Conservation (phyloP, 2,329 filamentous ascomycete species). For the Pseudogymnoascus sp. region DNA sequence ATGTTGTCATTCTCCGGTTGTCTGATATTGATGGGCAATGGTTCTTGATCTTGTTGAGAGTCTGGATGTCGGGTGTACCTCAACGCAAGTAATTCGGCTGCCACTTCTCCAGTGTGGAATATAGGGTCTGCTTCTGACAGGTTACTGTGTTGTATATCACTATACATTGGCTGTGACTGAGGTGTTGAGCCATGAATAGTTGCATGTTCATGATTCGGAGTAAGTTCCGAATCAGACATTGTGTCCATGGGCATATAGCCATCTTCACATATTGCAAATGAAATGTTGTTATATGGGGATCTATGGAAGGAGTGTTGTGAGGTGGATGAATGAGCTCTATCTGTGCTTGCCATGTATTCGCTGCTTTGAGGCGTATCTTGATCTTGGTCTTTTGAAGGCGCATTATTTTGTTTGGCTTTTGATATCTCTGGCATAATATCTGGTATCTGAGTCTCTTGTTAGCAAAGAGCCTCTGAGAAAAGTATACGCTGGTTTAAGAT, state of each 20-base stretch:
- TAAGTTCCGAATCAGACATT: not conserved
- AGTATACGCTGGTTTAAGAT: not conserved
- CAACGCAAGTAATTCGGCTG: slow-evolving; percentile 16
- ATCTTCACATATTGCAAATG: slow-evolving; percentile 1
- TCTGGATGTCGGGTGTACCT: slow-evolving; percentile 12
- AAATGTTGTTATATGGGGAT: not conserved
- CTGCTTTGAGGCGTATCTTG: not conserved
- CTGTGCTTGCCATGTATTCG: not conserved
- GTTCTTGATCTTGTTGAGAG: not conserved
- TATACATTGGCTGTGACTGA: not conserved
- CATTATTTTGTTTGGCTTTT: slow-evolving; percentile 4
- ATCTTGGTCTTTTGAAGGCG: not conserved
- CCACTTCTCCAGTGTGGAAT: slow-evolving; percentile 15
- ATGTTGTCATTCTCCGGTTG: not conserved
- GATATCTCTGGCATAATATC: slow-evolving; percentile 15
- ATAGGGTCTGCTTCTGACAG: slow-evolving; percentile 3
- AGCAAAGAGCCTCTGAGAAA: not conserved
- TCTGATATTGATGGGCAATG: not conserved
- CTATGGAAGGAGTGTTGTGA: not conserved
- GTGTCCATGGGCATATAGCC: not conserved
- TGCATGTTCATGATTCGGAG: not conserved
- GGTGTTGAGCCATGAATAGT: not conserved
- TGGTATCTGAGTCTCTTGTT: slow-evolving; percentile 12
- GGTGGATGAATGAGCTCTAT: slow-evolving; percentile 6
- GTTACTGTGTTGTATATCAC: not conserved